phyloP scores from a whole-genome alignment of 805 yeast genomes.

The Nakazawaea wickerhamii region DNA sequence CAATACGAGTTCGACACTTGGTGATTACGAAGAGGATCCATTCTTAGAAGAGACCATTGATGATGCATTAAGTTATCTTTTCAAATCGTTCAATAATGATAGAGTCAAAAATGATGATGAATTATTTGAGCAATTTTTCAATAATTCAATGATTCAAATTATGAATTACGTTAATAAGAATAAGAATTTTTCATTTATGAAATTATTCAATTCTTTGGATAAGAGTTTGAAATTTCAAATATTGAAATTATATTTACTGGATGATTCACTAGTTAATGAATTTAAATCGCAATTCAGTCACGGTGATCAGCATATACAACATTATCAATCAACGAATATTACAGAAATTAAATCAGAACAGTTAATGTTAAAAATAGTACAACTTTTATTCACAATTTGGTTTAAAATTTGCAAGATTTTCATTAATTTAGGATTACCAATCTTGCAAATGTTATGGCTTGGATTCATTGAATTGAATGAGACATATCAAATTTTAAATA shows the following conservation, averaged over 20 bases:
- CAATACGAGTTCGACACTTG: conserved; percentile 8
- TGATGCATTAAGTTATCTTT: conserved; percentile 17
- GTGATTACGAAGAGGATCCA: conserved; percentile 3
- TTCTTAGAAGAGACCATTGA: conserved; percentile 11
- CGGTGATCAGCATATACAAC: neutral
- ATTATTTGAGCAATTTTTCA: conserved; percentile 15
- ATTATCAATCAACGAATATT: neutral
- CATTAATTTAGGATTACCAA: conserved; percentile 1
- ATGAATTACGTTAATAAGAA: neutral
- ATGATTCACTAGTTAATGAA: conserved; percentile 15
- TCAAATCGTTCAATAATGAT: conserved; percentile 17
- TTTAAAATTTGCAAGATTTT: neutral
- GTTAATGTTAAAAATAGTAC: neutral
- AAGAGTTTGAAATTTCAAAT: conserved; percentile 17
- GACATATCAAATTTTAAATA: conserved; percentile 1
- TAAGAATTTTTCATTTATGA: conserved; percentile 2
- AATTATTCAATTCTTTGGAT: conserved; percentile 13
- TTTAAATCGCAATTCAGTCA: conserved; percentile 9
- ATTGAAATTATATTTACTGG: conserved; percentile 17
- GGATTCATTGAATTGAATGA: conserved; percentile 5
- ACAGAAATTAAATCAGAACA: neutral
- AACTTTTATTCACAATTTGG: conserved; percentile 2
- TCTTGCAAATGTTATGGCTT: conserved; percentile 4
- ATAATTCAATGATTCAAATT: conserved; percentile 6
- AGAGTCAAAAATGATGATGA: conserved; percentile 10